Evolutionary conservation across 1,139 yeast species (phyloP), one percentile per base, ranked within the genome.

Genomic region (Lipomyces yarrowii): DNA sequence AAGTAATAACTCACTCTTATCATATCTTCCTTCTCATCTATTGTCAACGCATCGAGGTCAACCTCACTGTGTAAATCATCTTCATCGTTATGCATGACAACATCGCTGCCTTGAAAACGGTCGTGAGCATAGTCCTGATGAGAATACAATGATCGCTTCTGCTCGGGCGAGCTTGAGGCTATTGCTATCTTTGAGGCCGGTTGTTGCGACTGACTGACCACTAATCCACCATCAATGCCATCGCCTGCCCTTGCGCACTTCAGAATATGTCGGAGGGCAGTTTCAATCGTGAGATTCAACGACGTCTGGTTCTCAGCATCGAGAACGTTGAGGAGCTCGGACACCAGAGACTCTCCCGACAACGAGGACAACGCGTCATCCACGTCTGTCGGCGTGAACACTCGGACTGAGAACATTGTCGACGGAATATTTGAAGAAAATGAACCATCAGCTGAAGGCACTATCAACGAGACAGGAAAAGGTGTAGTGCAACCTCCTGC

Each of bases 31-130:
- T 86, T 73, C 82, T 86, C 70, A 84, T 87, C 71, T 86, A 78
- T 1, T 91, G 91, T 72, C 87, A 89, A 32, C 87, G 81, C 15
- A 87, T 82, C 73, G 88, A 88, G 66, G 59, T 63, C 65, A 11
- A 65, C 62, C 37, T 64, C 69, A 1, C 82, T 77, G 64, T 84
- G 74, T 18, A 79, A 75, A 62, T 7, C 58, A 56, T 32, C 13
- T 4, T 52, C 57, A 21, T 23, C 62, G 6, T 59, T 23, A 30
- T 23, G 46, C 59, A 32, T 33, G 42, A 26, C 23, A 18, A 32
- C 62, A 15, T 30, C 55, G 32, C 21, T 35, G 10, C 11, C 35
- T 35, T 39, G 18, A 42, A n/a, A 18, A 42, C 18, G 48, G 48
- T 42, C 48, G 18, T 18, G 21, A 7, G 13, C 6, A 42, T n/a